Evolutionary conservation across 2,329 filamentous ascomycete species (phyloP).

Genomic region (Trichoderma koningiopsis): DNA sequence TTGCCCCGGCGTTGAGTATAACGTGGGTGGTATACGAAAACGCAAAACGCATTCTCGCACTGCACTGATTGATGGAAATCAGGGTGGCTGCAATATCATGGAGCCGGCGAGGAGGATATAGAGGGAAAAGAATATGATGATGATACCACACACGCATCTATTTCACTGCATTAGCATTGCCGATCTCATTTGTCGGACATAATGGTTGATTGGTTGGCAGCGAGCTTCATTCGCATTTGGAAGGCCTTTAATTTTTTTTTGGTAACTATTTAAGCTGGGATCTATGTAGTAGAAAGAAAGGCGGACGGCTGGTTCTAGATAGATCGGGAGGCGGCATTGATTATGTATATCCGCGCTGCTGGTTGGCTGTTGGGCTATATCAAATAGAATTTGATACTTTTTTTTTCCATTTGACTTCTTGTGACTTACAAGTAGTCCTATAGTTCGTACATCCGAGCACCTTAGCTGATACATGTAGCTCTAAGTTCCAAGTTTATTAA

Average conservation of each 20-base stretch:
- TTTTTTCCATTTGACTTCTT: no score
- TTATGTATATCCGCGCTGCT: background rate
- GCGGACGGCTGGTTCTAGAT: background rate
- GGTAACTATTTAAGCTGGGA: background rate
- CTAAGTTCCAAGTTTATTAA: no score
- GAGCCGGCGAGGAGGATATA: background rate
- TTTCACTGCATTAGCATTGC: constrained; percentile 25
- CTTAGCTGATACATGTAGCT: no score
- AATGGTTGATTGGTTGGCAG: constrained; percentile 13
- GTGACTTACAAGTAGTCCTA: no score
- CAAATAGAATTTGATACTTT: no score
- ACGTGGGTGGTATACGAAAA: constrained; percentile 94
- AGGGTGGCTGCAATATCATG: background rate
- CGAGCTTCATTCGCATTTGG: constrained; percentile 19
- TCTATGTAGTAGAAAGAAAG: background rate
- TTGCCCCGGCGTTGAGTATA: constrained; percentile 93
- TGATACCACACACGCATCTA: constrained; percentile 25
- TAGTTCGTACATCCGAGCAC: no score
- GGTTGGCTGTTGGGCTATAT: no score
- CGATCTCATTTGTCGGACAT: constrained; percentile 24
- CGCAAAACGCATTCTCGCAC: constrained; percentile 69
- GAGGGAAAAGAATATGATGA: constrained; percentile 22
- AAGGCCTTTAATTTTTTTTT: background rate
- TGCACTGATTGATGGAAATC: constrained; percentile 42
- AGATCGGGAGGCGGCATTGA: background rate